A percentile compares a stretch with the other conserved stretches of the same genome.
These are phyloP conservation scores for Colletotrichum cereale DNA, from an alignment of 2,329 filamentous ascomycete species.

Conservation along the genomic window DNA sequence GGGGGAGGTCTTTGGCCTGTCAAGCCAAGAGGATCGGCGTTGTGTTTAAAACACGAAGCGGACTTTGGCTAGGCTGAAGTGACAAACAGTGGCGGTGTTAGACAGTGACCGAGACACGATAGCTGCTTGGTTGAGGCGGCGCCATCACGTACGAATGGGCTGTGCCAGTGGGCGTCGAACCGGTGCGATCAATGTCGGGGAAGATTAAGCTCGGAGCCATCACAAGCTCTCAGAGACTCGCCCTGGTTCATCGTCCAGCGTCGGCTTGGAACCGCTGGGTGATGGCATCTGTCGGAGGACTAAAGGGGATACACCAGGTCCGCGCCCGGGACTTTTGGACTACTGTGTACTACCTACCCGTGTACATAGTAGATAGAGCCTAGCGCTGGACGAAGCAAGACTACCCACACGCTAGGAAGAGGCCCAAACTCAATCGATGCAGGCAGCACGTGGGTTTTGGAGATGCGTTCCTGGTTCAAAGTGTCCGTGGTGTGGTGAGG, in stretches of 20 bases:
- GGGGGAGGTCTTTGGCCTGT: slow-evolving; percentile 15
- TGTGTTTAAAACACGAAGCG: slow-evolving; percentile 16
- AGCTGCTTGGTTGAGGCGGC: slow-evolving; percentile 1
- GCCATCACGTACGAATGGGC: slow-evolving; percentile 16
- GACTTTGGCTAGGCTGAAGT: neutral
- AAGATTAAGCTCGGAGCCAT: neutral
- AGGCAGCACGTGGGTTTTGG: slow-evolving; percentile 27
- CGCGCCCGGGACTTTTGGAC: neutral
- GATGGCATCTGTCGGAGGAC: neutral
- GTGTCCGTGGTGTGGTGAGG: slow-evolving; percentile 7
- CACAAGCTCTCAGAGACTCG: neutral
- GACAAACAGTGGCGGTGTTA: slow-evolving; percentile 15
- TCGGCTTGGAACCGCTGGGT: neutral
- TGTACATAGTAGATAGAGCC: too few species aligned
- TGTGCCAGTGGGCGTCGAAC: slow-evolving; percentile 10
- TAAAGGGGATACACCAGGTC: neutral
- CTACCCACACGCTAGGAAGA: neutral
- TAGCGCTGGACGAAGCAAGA: neutral
- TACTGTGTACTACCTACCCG: too few species aligned
- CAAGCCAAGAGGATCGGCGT: slow-evolving; percentile 29
- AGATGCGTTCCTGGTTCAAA: slow-evolving; percentile 21
- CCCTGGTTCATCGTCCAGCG: neutral
- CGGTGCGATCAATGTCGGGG: neutral
- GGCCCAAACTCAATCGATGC: slow-evolving; percentile 27
- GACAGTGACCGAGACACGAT: slow-evolving; percentile 28